These are phyloP conservation scores for Zygoascus bituminiphila DNA, from an alignment of 805 yeast species.

Conservation along the genomic window DNA sequence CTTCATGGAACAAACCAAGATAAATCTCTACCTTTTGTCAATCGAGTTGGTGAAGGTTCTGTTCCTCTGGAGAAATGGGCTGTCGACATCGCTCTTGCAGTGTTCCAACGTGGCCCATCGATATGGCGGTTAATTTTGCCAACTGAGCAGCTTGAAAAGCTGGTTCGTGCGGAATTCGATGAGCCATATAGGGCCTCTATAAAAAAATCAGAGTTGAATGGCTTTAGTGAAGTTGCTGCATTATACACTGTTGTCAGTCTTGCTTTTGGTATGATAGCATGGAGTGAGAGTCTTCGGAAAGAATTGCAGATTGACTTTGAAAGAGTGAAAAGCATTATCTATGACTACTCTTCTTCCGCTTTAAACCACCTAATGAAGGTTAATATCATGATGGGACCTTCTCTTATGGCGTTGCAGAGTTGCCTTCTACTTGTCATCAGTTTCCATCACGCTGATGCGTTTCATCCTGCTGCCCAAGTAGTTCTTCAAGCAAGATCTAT, in stretches of 20 bases:
- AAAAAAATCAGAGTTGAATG: slow-evolving; percentile 9
- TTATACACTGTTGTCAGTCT: slow-evolving; percentile 7
- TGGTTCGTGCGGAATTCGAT: slow-evolving; percentile 7
- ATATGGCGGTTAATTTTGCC: slow-evolving; percentile 7
- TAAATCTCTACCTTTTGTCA: slow-evolving; percentile 7
- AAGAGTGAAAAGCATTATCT: background rate
- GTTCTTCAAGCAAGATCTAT: slow-evolving; percentile 16
- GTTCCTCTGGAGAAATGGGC: background rate
- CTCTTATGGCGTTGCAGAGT: background rate
- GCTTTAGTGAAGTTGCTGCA: slow-evolving; percentile 14
- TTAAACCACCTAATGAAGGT: background rate
- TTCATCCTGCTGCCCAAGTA: background rate
- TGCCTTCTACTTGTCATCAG: background rate
- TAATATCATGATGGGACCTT: background rate
- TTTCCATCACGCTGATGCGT: background rate
- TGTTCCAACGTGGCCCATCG: slow-evolving; percentile 4
- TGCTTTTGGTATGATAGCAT: slow-evolving; percentile 4
- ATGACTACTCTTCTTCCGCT: background rate
- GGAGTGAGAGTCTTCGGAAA: background rate
- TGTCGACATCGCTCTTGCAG: background rate
- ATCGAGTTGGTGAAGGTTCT: slow-evolving; percentile 1
- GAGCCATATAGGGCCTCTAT: background rate
- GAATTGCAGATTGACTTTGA: background rate
- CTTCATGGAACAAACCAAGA: slow-evolving; percentile 7
- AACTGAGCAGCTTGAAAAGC: slow-evolving; percentile 7